Evolutionary conservation across 2,329 filamentous ascomycete species (phyloP), one percentile per base, ranked within the genome.

Genomic region (Emmonsiellopsis sp.): DNA sequence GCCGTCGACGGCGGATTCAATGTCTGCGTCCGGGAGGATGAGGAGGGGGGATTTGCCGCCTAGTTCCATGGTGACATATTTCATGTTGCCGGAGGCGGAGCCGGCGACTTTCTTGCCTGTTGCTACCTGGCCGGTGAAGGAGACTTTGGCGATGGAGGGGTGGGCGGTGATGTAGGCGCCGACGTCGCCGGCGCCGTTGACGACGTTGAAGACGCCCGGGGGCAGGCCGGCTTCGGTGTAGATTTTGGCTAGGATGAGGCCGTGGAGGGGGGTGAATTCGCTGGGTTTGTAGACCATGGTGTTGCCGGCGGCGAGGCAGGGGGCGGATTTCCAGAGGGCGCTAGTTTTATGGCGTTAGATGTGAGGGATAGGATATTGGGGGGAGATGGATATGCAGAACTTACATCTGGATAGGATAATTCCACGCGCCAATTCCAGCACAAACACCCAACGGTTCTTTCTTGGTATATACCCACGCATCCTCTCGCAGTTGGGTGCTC

Each of bases 211-310:
- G 43, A 92, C 89, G 55, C 89, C 89, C 0, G 84, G 78, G 1
- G 89, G 89, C 1, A 94, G 69, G 38, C 89, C 89, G 8, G 89
- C 89, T 69, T 91, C 85, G 50, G 79, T 77, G 70, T 88, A 92
- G 59, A 94, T 79, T 60, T 86, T 76, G 8, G 89, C 89, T 1
- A 94, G 79, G 13, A 82, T 79, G 56, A 88, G 80, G 34, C 80
- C 88, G 64, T 94, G 89, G n/a, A 94, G 76, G 5, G 88, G 87
- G 0, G 89, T 94, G 68, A 87, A 86, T 74, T 94, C 89, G 60
- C 86, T 91, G 7, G 89, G 87, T 72, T 94, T 94, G 74, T 94
- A 94, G 44, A 94, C 81, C 86, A 94, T 91, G 65, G 85, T 88
- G 71, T 94, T 94, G 16, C 89, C 89, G 1, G 89, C 89, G 3